Percentiles rank a stretch among this genome's conserved stretches.
Evolutionary conservation across 2,329 filamentous ascomycete species (phyloP).

Genomic region (Stagonosporopsis cucurbitacearum): DNA sequence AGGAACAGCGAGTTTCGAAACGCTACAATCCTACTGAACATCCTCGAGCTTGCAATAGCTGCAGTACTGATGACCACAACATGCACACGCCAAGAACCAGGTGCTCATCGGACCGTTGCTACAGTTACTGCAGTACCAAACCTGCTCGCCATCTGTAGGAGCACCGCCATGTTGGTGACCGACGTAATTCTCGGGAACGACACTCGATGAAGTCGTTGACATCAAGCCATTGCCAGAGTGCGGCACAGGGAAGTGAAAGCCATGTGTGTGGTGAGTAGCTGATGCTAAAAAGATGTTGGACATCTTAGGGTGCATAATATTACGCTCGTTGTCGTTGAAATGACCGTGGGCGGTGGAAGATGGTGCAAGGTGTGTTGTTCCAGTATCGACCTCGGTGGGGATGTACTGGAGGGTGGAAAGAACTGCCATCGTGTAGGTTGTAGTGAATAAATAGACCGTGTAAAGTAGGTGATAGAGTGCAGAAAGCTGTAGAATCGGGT

Average conservation of each 20-base stretch:
- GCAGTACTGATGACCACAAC: neutral
- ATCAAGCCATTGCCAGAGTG: neutral
- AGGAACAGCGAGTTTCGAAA: too few species aligned
- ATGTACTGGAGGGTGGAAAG: neutral
- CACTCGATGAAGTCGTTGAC: neutral
- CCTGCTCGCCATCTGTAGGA: slow-evolving; percentile 11
- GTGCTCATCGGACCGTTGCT: slow-evolving; percentile 17
- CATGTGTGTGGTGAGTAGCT: neutral
- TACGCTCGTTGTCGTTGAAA: neutral
- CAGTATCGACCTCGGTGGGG: neutral
- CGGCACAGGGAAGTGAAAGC: neutral
- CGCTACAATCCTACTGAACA: too few species aligned
- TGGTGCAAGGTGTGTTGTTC: neutral
- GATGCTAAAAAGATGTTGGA: neutral
- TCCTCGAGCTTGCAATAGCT: neutral
- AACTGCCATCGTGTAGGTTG: neutral
- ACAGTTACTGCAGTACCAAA: slow-evolving; percentile 27
- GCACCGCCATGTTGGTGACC: neutral
- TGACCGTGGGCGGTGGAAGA: neutral
- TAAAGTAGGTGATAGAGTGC: neutral
- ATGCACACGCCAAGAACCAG: neutral
- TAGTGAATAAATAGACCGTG: neutral
- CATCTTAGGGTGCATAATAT: neutral
- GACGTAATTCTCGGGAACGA: neutral
- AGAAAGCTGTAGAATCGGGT: neutral